These are phyloP conservation scores for Dactylellina leptospora DNA, from an alignment of 2,329 filamentous ascomycete genomes.

Conservation along the genomic window DNA sequence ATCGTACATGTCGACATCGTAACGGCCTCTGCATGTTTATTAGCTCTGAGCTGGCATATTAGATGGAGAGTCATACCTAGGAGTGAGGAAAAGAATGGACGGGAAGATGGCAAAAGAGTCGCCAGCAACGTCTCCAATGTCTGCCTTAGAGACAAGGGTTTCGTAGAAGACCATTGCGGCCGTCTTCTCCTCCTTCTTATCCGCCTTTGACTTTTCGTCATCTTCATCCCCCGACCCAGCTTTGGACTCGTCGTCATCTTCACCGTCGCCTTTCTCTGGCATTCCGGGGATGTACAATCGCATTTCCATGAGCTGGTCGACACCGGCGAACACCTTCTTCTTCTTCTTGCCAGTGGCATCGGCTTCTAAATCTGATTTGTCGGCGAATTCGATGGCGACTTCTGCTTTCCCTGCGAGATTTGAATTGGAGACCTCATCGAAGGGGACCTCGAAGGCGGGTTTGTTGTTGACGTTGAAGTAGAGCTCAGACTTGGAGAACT, in stretches of 20 bases:
- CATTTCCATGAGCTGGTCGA: constrained; percentile 97
- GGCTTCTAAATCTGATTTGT: constrained; percentile 65
- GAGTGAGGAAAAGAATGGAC: constrained; percentile 95
- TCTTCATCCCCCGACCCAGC: constrained; percentile 41
- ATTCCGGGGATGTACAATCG: constrained; percentile 97
- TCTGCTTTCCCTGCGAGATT: constrained; percentile 98
- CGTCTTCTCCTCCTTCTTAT: constrained; percentile 81
- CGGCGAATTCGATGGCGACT: constrained; percentile 90
- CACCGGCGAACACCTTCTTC: constrained; percentile 86
- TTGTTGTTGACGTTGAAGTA: constrained; percentile 97
- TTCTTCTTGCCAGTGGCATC: constrained; percentile 75
- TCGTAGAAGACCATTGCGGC: constrained; percentile 98
- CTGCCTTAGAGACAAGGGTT: constrained; percentile 95
- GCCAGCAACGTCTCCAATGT: constrained; percentile 98
- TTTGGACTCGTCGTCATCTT: constrained; percentile 53
- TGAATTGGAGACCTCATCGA: constrained; percentile 96
- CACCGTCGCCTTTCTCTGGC: constrained; percentile 74
- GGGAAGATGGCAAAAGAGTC: constrained; percentile 98
- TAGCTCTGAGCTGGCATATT: constrained; percentile 52
- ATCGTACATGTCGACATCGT: constrained; percentile 99
- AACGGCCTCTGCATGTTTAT: constrained; percentile 77
- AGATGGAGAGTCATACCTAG: constrained; percentile 69
- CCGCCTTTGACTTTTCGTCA: constrained; percentile 69
- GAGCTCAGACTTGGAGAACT: constrained; percentile 93
- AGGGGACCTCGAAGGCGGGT: constrained; percentile 95